These are phyloP conservation scores for Didymella arachidicola DNA, from an alignment of 2,329 filamentous ascomycete species.

Conservation along the genomic window DNA sequence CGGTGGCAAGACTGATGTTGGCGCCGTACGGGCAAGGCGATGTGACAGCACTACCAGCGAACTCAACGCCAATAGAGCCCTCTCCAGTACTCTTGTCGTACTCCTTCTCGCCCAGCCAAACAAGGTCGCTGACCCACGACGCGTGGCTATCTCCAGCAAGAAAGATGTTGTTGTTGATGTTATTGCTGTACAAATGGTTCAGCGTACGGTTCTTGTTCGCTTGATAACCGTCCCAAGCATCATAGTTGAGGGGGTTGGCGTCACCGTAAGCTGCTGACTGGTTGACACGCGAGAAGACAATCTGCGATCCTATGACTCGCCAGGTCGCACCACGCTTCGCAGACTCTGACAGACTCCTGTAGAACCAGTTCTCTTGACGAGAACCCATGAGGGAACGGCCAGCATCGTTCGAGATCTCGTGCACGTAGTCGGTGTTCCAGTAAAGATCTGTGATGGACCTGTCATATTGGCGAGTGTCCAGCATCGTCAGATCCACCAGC, in stretches of 20 bases:
- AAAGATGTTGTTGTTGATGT: constrained; percentile 76
- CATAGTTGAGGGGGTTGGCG: constrained; percentile 61
- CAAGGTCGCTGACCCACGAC: constrained; percentile 62
- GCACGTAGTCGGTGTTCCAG: constrained; percentile 69
- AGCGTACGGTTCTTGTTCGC: constrained; percentile 76
- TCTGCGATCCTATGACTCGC: constrained; percentile 75
- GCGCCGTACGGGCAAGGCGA: constrained; percentile 67
- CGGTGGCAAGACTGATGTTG: constrained; percentile 62
- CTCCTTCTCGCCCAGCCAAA: constrained; percentile 54
- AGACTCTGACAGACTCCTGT: constrained; percentile 61
- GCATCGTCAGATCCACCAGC: constrained; percentile 54
- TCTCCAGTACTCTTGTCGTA: constrained; percentile 52
- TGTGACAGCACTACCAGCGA: constrained; percentile 71
- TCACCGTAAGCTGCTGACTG: constrained; percentile 56
- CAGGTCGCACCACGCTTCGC: constrained; percentile 72
- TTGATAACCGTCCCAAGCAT: constrained; percentile 71
- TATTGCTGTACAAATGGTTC: constrained; percentile 69
- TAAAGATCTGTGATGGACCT: constrained; percentile 55
- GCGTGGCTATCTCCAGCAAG: constrained; percentile 75
- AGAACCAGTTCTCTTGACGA: constrained; percentile 74
- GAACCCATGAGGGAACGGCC: constrained; percentile 74
- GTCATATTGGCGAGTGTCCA: constrained; percentile 55
- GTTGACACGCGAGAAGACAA: constrained; percentile 69
- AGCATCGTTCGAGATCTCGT: constrained; percentile 70
- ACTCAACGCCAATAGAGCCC: constrained; percentile 57